Percentiles rank a stretch among this genome's conserved stretches.
These are phyloP conservation scores for Chlorella ohadii DNA, from an alignment of 139 green algal genomes.

Conservation along the genomic window DNA sequence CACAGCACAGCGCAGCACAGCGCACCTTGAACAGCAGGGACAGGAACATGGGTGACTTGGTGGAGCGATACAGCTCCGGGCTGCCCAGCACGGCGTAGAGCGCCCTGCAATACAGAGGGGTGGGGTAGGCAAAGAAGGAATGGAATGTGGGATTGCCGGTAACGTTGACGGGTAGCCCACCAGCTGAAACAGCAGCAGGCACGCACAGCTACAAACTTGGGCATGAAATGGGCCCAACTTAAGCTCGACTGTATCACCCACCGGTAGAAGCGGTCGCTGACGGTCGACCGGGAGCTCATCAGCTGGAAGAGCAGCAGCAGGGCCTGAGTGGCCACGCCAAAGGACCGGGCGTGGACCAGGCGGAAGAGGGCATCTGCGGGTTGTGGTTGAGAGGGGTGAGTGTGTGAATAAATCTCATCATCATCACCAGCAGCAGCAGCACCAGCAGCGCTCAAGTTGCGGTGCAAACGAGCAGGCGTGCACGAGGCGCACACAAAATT, in stretches of 20 bases:
- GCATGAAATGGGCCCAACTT: neutral
- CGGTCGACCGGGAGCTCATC: slow-evolving; percentile 59
- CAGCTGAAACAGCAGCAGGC: no score
- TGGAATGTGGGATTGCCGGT: no score
- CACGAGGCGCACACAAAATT: no score
- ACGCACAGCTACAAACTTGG: no score
- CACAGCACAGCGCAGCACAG: neutral
- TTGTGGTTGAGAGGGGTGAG: neutral
- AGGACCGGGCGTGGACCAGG: slow-evolving; percentile 85
- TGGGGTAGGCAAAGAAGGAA: neutral
- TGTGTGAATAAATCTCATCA: no score
- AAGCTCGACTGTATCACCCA: neutral
- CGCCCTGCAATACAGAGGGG: slow-evolving; percentile 52
- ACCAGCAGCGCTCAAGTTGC: no score
- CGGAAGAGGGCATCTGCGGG: slow-evolving; percentile 83
- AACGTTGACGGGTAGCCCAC: no score
- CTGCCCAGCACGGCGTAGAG: slow-evolving; percentile 87
- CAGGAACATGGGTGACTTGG: slow-evolving; percentile 87
- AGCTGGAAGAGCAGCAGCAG: slow-evolving; percentile 94
- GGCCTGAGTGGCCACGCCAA: slow-evolving; percentile 87
- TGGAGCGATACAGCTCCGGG: slow-evolving; percentile 49
- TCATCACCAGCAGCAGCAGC: no score
- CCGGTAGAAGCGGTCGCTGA: slow-evolving; percentile 90
- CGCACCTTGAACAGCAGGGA: slow-evolving; percentile 85
- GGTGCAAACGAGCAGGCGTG: no score